Evolutionary conservation across 2,329 filamentous ascomycete species (phyloP).

Genomic region (Cladosporium sp.): DNA sequence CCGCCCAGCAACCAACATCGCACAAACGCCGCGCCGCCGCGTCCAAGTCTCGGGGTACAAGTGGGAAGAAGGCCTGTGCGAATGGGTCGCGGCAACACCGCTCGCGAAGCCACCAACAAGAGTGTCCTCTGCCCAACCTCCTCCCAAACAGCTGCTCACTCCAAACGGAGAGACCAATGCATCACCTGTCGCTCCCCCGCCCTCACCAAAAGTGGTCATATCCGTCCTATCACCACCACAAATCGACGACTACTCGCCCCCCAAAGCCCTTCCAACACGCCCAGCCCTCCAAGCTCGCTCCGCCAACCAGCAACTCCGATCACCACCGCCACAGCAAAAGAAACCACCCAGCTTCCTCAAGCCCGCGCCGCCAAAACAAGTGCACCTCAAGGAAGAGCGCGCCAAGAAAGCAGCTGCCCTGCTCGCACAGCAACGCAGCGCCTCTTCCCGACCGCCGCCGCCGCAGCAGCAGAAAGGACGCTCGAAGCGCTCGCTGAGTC

Average conservation of each 20-base stretch:
- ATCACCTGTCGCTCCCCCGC: background rate
- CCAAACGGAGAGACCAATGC: background rate
- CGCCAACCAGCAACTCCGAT: background rate
- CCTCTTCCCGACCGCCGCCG: too few relatives aligned
- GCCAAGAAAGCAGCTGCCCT: constrained; percentile 7
- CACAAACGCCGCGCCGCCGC: constrained; percentile 20
- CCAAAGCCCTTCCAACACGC: background rate
- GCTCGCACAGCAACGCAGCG: background rate
- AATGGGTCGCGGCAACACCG: constrained; percentile 48
- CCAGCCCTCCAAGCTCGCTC: background rate
- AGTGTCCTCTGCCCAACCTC: fast-evolving
- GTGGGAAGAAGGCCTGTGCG: constrained; percentile 49
- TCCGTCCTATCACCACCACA: background rate
- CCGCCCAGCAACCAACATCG: background rate
- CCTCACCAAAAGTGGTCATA: constrained; percentile 5
- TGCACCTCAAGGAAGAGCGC: constrained; percentile 15
- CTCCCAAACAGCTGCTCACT: background rate
- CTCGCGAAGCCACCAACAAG: constrained; percentile 19
- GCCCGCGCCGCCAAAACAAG: background rate
- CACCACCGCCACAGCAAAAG: background rate
- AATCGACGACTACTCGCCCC: background rate
- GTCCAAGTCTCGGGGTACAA: constrained; percentile 32
- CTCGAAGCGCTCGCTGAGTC: background rate
- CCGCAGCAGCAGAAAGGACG: too few relatives aligned
- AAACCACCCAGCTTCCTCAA: background rate